phyloP scores from a whole-genome alignment of 2,329 filamentous ascomycete genomes.

The Calcarisporium arbuscula region DNA sequence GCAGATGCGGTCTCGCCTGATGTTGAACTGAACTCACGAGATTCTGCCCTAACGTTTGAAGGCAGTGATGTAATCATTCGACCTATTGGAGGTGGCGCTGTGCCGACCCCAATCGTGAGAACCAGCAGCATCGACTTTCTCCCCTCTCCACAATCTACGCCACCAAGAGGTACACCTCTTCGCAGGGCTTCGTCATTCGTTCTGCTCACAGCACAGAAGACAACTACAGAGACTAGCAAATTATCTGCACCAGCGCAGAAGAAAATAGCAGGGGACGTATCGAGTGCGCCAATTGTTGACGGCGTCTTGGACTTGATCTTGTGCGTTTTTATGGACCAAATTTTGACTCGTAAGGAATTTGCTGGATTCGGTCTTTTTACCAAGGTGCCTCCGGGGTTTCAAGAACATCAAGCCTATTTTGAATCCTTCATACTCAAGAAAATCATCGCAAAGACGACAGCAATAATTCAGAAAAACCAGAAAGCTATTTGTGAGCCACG shows the following conservation, averaged over 20 bases:
- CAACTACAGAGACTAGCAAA: constrained; percentile 40
- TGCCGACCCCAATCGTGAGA: constrained; percentile 64
- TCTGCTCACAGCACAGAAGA: constrained; percentile 67
- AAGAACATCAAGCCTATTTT: constrained; percentile 93
- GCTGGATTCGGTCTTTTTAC: constrained; percentile 77
- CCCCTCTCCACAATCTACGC: constrained; percentile 39
- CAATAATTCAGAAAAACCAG: constrained; percentile 63
- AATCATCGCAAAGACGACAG: constrained; percentile 64
- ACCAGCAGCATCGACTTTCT: constrained; percentile 55
- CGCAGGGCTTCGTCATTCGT: constrained; percentile 87
- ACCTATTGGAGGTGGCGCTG: constrained; percentile 54
- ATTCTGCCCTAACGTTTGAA: constrained; percentile 76
- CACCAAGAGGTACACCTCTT: constrained; percentile 54
- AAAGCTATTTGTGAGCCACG: constrained; percentile 72
- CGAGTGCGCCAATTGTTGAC: constrained; percentile 67
- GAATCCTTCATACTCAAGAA: constrained; percentile 81
- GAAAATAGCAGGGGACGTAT: constrained; percentile 39
- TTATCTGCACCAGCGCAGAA: constrained; percentile 32
- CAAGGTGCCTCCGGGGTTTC: constrained; percentile 85
- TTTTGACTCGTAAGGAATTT: constrained; percentile 85
- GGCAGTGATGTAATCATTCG: constrained; percentile 79
- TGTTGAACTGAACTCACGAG: constrained; percentile 78
- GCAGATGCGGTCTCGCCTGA: constrained; percentile 77
- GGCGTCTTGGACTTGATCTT: constrained; percentile 72
- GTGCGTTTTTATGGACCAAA: constrained; percentile 76